Evolutionary conservation across 2,329 filamentous ascomycete genomes (phyloP).

Genomic region (Ophiostoma triangulosporum): DNA sequence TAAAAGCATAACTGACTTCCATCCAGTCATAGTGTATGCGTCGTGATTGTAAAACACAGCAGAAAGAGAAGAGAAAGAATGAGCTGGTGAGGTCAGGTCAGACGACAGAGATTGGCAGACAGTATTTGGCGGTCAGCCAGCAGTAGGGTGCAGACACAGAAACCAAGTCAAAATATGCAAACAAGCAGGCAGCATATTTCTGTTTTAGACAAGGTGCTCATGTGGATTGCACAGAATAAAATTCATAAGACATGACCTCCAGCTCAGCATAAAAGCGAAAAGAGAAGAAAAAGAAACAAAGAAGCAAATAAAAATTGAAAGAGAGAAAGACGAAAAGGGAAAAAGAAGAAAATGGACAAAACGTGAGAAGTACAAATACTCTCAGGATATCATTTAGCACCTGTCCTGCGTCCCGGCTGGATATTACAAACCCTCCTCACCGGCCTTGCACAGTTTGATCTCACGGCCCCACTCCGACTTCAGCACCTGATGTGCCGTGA

Average conservation of each 20-base stretch:
- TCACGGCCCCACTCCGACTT: slow-evolving; percentile 98
- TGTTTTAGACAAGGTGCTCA: not conserved
- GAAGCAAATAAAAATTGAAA: not conserved
- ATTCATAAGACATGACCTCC: not conserved
- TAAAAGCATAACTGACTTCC: not conserved
- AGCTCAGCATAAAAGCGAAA: not conserved
- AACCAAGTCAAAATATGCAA: not conserved
- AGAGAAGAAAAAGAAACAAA: not conserved
- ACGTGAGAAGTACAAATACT: not conserved
- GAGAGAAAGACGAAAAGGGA: not conserved
- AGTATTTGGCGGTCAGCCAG: no score
- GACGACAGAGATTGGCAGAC: no score
- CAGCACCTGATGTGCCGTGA: slow-evolving; percentile 90
- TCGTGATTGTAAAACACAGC: no score
- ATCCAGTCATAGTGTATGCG: not conserved
- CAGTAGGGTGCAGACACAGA: not conserved
- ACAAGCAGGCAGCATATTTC: not conserved
- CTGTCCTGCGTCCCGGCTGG: not conserved
- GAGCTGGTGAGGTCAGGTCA: no score
- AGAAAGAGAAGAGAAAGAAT: no score
- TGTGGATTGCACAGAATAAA: not conserved
- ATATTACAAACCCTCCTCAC: slow-evolving; percentile 58
- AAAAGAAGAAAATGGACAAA: not conserved
- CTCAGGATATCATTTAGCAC: not conserved
- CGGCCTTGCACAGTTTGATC: slow-evolving; percentile 92